Evolutionary conservation across 306 rosid genomes (phyloP).

Genomic region (Casuarina cunninghamiana): DNA sequence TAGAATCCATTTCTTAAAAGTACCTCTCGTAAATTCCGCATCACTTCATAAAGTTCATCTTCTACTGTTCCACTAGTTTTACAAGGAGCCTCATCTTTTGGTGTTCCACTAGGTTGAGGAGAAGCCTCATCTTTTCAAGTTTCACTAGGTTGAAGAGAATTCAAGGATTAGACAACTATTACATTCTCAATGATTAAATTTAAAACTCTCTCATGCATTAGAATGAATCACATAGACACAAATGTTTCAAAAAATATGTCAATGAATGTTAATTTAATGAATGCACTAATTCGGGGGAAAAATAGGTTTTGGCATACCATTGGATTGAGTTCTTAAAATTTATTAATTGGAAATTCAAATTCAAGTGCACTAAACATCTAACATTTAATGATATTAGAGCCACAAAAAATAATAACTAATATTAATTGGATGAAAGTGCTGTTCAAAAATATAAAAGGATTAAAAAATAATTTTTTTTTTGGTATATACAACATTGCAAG

Average conservation of each 20-base stretch:
- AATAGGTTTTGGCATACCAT: background rate
- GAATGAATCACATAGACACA: too few species aligned
- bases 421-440: too few species aligned
- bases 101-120: conserved; percentile 40
- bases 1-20: background rate
- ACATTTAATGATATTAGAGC: background rate
- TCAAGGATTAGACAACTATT: background rate
- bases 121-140: conserved; percentile 55
- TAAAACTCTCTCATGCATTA: too few species aligned
- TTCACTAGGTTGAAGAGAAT: conserved; percentile 49
- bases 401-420: background rate
- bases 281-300: background rate
- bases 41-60: conserved; percentile 75
- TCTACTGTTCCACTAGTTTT: conserved; percentile 54
- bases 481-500: too few species aligned
- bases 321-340: background rate
- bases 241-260: background rate
- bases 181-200: background rate
- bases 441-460: too few species aligned
- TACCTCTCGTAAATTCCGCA: conserved; percentile 64
- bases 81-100: conserved; percentile 23
- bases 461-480: too few species aligned
- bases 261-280: background rate
- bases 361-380: background rate
- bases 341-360: background rate